A percentile compares a stretch with the other conserved stretches of the same genome.
phyloP scores from a whole-genome alignment of 2,329 filamentous ascomycete species.

The Trichoderma polysporum region DNA sequence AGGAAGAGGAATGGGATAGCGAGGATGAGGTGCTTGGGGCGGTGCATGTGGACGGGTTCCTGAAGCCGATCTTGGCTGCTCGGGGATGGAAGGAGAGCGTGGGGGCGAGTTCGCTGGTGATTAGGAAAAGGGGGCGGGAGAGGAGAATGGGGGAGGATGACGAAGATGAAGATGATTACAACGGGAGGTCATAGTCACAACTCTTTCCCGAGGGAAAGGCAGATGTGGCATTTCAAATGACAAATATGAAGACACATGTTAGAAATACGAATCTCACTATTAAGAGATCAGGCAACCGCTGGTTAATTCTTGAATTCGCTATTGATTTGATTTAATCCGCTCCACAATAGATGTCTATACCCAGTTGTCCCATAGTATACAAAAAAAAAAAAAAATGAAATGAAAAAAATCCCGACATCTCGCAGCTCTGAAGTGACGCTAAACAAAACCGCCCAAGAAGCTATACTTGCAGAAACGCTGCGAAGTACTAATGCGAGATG shows the following conservation, averaged over 20 bases:
- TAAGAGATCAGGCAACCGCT: not conserved
- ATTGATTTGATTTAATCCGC: not conserved
- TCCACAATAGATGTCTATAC: slow-evolving; percentile 1
- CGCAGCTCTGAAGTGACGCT: not conserved
- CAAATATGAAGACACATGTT: not conserved
- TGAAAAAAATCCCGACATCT: not conserved
- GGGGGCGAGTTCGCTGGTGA: slow-evolving; percentile 7
- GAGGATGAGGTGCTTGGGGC: slow-evolving; percentile 59
- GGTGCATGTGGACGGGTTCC: slow-evolving; percentile 67
- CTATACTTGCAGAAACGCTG: not conserved
- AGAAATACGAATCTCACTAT: not conserved
- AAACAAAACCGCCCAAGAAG: not conserved
- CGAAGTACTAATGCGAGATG: not conserved
- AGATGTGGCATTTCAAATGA: not conserved
- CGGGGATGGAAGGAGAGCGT: slow-evolving; percentile 46
- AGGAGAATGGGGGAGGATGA: not conserved
- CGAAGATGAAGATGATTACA: not conserved
- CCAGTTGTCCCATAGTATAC: slow-evolving; percentile 4
- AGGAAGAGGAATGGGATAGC: slow-evolving; percentile 40
- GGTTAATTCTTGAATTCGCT: not conserved
- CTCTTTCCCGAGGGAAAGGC: too few species aligned
- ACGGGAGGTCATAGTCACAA: not conserved
- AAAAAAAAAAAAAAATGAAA: not conserved
- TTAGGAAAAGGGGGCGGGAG: slow-evolving; percentile 14
- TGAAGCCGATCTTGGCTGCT: slow-evolving; percentile 53